Conservation (phyloP, 2,329 filamentous ascomycete genomes). For the Penicillium sp. region DNA sequence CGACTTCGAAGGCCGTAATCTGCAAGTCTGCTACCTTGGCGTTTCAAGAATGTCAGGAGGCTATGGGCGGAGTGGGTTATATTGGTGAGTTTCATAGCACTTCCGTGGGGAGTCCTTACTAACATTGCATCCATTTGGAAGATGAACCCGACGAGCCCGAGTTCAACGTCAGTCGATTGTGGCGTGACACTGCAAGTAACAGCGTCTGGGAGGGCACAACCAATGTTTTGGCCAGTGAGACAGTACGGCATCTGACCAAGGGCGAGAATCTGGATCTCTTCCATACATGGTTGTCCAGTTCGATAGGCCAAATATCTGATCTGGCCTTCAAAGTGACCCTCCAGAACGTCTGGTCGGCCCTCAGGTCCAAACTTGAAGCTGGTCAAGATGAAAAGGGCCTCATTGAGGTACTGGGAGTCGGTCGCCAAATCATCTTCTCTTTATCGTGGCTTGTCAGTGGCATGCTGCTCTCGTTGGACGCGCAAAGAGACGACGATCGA, state of each 20-base stretch:
- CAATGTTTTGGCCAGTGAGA: constrained; percentile 62
- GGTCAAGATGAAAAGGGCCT: constrained; percentile 11
- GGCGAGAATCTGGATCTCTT: constrained; percentile 23
- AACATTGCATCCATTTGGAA: background rate
- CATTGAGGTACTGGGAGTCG: constrained; percentile 25
- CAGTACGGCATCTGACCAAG: constrained; percentile 37
- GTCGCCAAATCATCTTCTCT: constrained; percentile 34
- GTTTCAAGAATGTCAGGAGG: constrained; percentile 34
- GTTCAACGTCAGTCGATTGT: constrained; percentile 65
- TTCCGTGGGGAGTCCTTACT: background rate
- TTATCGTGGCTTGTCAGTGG: constrained; percentile 40
- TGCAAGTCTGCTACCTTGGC: constrained; percentile 28
- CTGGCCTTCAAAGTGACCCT: constrained; percentile 10
- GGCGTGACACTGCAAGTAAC: constrained; percentile 55
- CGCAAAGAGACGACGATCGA: constrained; percentile 33
- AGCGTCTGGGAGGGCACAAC: constrained; percentile 72
- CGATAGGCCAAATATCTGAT: constrained; percentile 32
- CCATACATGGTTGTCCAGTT: constrained; percentile 47
- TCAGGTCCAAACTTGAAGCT: constrained; percentile 2
- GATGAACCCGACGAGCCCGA: constrained; percentile 52
- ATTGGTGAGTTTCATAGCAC: constrained; percentile 15
- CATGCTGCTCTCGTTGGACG: constrained; percentile 42
- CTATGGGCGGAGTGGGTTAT: constrained; percentile 34
- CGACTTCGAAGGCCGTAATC: constrained; percentile 37
- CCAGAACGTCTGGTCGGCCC: constrained; percentile 5